Percentiles rank a stretch among this genome's conserved stretches.
Evolutionary conservation across 2,329 filamentous ascomycete genomes (phyloP).

Genomic region (Leptographium radiaticola): DNA sequence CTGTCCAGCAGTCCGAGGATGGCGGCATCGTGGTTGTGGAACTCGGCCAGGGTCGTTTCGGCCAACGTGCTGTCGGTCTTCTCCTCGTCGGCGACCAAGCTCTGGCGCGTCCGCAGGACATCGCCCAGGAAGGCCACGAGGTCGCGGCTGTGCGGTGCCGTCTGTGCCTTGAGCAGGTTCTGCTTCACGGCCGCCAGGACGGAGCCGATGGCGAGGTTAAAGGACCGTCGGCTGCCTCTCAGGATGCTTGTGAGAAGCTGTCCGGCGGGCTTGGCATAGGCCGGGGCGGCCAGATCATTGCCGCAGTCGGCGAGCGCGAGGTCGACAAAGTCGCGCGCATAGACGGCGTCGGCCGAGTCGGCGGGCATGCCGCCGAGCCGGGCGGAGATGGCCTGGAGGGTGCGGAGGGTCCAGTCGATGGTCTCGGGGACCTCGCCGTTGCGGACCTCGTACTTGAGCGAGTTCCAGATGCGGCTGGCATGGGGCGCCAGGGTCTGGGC

Average conservation of each 20-base stretch:
- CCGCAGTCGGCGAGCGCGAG: constrained; percentile 38
- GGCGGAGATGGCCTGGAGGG: constrained; percentile 35
- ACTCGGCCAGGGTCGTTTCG: constrained; percentile 20
- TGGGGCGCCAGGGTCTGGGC: constrained; percentile 35
- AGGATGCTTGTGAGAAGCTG: constrained; percentile 37
- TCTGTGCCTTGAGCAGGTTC: constrained; percentile 36
- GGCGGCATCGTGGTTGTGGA: constrained; percentile 23
- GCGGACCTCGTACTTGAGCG: constrained; percentile 50
- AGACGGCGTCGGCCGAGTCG: constrained; percentile 16
- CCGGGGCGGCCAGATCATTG: constrained; percentile 38
- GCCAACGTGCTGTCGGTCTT: neutral
- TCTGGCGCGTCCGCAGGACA: constrained; percentile 31
- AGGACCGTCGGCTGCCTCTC: constrained; percentile 33
- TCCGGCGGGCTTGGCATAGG: constrained; percentile 38
- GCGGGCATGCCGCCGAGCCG: constrained; percentile 18
- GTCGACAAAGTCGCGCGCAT: constrained; percentile 8
- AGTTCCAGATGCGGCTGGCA: constrained; percentile 39
- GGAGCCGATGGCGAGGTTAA: constrained; percentile 31
- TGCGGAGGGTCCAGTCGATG: constrained; percentile 41
- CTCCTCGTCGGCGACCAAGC: constrained; percentile 19
- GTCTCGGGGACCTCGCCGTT: constrained; percentile 46
- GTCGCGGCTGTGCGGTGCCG: constrained; percentile 35
- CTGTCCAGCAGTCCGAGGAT: constrained; percentile 30
- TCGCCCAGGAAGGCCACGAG: constrained; percentile 38
- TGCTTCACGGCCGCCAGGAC: constrained; percentile 35